phyloP scores from a whole-genome alignment of 2,329 filamentous ascomycete species.

The Penicillium palitans region DNA sequence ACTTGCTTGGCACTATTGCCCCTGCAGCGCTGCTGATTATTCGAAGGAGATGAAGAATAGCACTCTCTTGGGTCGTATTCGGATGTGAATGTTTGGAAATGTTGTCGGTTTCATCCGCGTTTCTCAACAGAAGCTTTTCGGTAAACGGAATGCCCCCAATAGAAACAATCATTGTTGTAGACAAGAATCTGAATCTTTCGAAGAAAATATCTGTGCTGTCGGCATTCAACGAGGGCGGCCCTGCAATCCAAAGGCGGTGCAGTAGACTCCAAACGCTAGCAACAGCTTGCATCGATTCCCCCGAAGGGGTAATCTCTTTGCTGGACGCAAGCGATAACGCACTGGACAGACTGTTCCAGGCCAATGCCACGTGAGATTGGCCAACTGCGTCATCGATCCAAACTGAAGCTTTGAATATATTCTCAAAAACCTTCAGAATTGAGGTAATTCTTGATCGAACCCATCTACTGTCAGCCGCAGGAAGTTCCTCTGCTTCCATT shows the following conservation, averaged over 20 bases:
- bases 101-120: conserved; percentile 54
- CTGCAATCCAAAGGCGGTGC: conserved; percentile 65
- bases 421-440: conserved; percentile 64
- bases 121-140: conserved; percentile 52
- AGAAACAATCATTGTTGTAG: conserved; percentile 51
- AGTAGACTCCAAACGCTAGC: conserved; percentile 70
- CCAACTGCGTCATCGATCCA: conserved; percentile 49
- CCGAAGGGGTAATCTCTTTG: conserved; percentile 87
- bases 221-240: conserved; percentile 44
- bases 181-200: conserved; percentile 53
- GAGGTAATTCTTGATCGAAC: conserved; percentile 68
- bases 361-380: conserved; percentile 52
- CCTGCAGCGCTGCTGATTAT: conserved; percentile 30
- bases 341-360: conserved; percentile 63
- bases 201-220: conserved; percentile 43
- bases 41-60: conserved; percentile 43
- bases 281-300: conserved; percentile 78
- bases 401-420: conserved; percentile 52
- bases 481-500: conserved; percentile 71
- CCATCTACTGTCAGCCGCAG: conserved; percentile 83
- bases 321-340: conserved; percentile 62
- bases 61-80: conserved; percentile 35
- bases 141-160: conserved; percentile 54
- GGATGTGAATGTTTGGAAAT: conserved; percentile 36
- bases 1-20: conserved; percentile 21